Percentiles rank a stretch among this genome's conserved stretches.
phyloP scores from a whole-genome alignment of 2,329 filamentous ascomycete genomes.

The Alternaria sp. region DNA sequence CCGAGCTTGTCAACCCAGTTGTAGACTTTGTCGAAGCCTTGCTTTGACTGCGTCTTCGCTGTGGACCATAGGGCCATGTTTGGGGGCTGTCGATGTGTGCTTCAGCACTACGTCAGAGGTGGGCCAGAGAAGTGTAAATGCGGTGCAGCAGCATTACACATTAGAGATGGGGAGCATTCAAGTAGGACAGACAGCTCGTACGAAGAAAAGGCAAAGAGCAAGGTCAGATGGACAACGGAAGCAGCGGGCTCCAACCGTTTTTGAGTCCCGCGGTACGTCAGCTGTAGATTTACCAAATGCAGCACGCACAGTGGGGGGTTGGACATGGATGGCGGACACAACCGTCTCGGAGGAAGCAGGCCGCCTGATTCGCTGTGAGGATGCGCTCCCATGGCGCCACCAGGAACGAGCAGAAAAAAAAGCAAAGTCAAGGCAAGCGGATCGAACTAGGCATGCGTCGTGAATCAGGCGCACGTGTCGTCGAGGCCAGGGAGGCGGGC shows the following conservation, averaged over 20 bases:
- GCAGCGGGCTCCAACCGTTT: conserved; percentile 36
- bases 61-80: conserved; percentile 48
- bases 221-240: conserved; percentile 20
- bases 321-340: conserved; percentile 12
- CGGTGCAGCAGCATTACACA: conserved; percentile 33
- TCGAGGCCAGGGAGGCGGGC: conserved; percentile 2
- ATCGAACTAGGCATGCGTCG: conserved; percentile 7
- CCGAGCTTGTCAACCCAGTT: conserved; percentile 72
- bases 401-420: conserved; percentile 24
- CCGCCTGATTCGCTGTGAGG: conserved; percentile 19
- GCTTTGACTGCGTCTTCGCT: conserved; percentile 48
- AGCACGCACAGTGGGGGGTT: conserved; percentile 11
- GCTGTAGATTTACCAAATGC: conserved; percentile 27
- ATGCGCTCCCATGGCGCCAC: conserved; percentile 3
- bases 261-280: conserved; percentile 33
- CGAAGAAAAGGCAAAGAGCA: conserved; percentile 21
- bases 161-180: conserved; percentile 27
- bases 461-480: conserved; percentile 17
- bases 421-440: conserved; percentile 7
- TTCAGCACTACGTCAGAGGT: conserved; percentile 19
- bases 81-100: conserved; percentile 9
- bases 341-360: conserved; percentile 6
- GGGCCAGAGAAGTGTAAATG: conserved; percentile 31
- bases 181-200: conserved; percentile 18
- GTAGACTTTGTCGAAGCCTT: conserved; percentile 76